These are phyloP conservation scores for Monoraphidium neglectum DNA, from an alignment of 139 green algal genomes.

Conservation along the genomic window DNA sequence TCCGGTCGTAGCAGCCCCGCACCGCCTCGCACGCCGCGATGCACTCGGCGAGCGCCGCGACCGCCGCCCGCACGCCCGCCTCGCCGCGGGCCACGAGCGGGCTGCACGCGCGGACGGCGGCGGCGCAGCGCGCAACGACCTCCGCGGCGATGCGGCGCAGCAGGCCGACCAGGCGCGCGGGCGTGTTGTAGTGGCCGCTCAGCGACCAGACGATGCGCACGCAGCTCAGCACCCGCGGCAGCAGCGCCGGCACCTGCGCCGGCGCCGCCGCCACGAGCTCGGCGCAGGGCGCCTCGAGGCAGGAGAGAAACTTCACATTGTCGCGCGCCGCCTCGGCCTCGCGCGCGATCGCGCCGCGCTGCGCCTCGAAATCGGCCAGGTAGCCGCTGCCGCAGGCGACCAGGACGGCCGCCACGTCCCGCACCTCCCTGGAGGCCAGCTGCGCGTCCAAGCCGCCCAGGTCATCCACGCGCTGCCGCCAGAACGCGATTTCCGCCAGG, in stretches of 20 bases:
- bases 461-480: constrained; percentile 74
- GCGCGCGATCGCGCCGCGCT: constrained; percentile 73
- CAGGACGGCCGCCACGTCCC: constrained; percentile 67
- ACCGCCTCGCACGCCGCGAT: constrained; percentile 26
- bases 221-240: constrained; percentile 77
- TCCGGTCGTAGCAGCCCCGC: constrained; percentile 62
- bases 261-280: constrained; percentile 42
- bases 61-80: constrained; percentile 23
- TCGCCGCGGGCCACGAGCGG: constrained; percentile 68
- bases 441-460: constrained; percentile 75
- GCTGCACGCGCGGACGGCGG: constrained; percentile 62
- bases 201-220: constrained; percentile 88
- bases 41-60: constrained; percentile 46
- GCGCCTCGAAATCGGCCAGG: constrained; percentile 73
- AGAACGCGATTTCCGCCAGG: constrained; percentile 87
- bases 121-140: constrained; percentile 86
- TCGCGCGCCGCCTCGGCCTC: constrained; percentile 81
- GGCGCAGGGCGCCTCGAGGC: constrained; percentile 78
- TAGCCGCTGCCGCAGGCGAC: constrained; percentile 76
- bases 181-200: constrained; percentile 85
- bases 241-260: constrained; percentile 63
- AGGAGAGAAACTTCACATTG: constrained; percentile 82
- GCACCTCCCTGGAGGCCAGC: constrained; percentile 46
- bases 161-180: constrained; percentile 78
- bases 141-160: constrained; percentile 84